These are phyloP conservation scores for Solanum hybrid DNA, from an alignment of 305 asterid species.

Conservation along the genomic window DNA sequence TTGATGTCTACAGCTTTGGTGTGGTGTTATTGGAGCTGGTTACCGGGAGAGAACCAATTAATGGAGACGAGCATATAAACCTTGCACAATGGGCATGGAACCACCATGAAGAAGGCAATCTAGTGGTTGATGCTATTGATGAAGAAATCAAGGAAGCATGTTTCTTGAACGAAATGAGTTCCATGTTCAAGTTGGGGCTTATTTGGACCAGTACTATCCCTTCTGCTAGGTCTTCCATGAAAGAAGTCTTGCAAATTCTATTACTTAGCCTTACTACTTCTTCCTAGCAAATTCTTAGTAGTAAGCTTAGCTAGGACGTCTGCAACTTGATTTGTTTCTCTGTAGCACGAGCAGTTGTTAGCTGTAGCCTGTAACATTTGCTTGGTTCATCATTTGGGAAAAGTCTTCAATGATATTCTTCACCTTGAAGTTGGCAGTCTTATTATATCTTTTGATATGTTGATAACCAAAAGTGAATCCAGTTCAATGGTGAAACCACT, in stretches of 20 bases:
- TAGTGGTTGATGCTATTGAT: conserved; percentile 18
- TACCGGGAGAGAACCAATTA: conserved; percentile 26
- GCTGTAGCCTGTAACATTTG: too few relatives aligned
- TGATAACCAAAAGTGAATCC: neutral
- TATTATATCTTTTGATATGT: too few relatives aligned
- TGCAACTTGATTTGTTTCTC: too few relatives aligned
- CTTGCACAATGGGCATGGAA: conserved; percentile 82
- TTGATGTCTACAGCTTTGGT: conserved; percentile 71
- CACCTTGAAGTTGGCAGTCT: too few relatives aligned
- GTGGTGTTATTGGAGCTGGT: conserved; percentile 61
- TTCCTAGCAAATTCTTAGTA: too few relatives aligned
- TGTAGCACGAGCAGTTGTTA: too few relatives aligned
- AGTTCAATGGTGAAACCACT: neutral
- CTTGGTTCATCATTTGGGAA: too few relatives aligned
- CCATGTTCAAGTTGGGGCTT: conserved; percentile 57
- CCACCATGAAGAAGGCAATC: conserved; percentile 32
- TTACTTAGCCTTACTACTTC: neutral
- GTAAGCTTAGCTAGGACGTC: too few relatives aligned
- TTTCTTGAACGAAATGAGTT: conserved; percentile 47
- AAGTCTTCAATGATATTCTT: too few relatives aligned
- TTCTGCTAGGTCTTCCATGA: conserved; percentile 59
- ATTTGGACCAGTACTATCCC: conserved; percentile 49
- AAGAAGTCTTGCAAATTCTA: conserved; percentile 17
- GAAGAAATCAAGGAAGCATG: conserved; percentile 47
- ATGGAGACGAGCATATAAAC: conserved; percentile 53